A percentile compares a stretch with the other conserved stretches of the same genome.
Evolutionary conservation across 2,329 filamentous ascomycete genomes (phyloP).

Genomic region (Colletotrichum truncatum): DNA sequence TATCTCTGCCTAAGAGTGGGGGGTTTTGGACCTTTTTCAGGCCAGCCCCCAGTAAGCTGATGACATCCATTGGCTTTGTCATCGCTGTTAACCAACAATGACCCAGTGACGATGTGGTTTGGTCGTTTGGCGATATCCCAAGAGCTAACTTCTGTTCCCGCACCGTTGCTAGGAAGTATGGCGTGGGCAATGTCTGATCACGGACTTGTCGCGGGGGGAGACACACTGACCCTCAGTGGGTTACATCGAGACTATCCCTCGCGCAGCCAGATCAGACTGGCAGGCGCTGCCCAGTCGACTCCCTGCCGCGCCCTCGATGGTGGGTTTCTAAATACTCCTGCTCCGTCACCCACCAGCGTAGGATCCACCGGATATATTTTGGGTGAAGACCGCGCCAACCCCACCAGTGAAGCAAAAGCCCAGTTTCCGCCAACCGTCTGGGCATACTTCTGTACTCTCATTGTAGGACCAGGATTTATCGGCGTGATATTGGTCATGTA

Average conservation of each 20-base stretch:
- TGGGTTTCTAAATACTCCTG: slow-evolving; percentile 9
- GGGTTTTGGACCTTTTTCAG: not conserved
- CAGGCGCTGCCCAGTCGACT: not conserved
- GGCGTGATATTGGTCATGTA: not conserved
- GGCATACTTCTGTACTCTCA: slow-evolving; percentile 5
- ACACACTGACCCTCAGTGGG: not conserved
- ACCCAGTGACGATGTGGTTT: not conserved
- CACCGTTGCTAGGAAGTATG: not conserved
- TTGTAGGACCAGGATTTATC: slow-evolving; percentile 2
- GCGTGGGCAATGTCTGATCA: not conserved
- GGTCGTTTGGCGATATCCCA: not conserved
- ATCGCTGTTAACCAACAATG: not conserved
- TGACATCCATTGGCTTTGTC: not conserved
- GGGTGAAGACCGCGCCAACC: not conserved
- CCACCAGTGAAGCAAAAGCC: not conserved
- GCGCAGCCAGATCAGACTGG: slow-evolving; percentile 5
- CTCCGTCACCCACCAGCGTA: not conserved
- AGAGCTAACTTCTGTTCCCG: not conserved
- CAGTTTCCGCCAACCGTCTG: not conserved
- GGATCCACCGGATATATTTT: not conserved
- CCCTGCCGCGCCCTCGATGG: not conserved
- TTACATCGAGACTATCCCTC: not conserved
- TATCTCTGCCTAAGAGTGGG: not conserved
- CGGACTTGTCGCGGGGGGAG: slow-evolving; percentile 1
- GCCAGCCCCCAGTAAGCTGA: slow-evolving; percentile 15